These are phyloP conservation scores for Ophiostoma ulmi DNA, from an alignment of 2,329 filamentous ascomycete genomes.

Conservation along the genomic window DNA sequence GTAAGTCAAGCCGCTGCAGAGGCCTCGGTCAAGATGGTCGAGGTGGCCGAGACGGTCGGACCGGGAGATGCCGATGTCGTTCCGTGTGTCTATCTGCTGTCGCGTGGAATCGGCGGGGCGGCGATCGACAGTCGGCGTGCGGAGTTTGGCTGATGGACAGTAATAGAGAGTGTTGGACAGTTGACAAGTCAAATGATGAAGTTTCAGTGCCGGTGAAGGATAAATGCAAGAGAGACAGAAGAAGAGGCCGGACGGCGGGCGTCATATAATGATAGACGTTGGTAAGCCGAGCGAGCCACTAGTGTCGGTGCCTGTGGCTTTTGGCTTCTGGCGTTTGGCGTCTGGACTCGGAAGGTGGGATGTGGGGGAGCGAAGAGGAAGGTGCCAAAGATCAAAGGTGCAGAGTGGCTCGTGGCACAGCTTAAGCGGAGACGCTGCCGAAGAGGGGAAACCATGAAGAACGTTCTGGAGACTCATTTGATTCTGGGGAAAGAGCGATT, in stretches of 20 bases:
- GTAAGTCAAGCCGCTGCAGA: neutral
- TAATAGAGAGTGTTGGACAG: neutral
- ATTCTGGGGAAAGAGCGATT: slow-evolving; percentile 1
- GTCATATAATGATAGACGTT: slow-evolving; percentile 4
- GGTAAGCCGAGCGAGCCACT: neutral
- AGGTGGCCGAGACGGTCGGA: neutral
- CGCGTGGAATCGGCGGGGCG: slow-evolving; percentile 2
- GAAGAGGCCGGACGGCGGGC: neutral
- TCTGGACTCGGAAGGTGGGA: slow-evolving; percentile 4
- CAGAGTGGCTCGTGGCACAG: neutral
- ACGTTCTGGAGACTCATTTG: neutral
- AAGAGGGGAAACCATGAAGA: slow-evolving; percentile 10
- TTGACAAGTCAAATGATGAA: neutral
- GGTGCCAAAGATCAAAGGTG: neutral
- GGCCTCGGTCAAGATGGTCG: neutral
- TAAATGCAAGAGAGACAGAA: neutral
- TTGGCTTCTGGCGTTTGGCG: neutral
- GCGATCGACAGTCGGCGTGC: slow-evolving; percentile 2
- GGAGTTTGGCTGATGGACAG: neutral
- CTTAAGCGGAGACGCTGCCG: slow-evolving; percentile 10
- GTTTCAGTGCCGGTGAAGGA: neutral
- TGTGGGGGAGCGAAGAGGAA: slow-evolving; percentile 11
- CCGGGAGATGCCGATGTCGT: slow-evolving; percentile 3
- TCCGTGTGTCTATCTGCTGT: neutral
- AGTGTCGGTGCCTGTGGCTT: slow-evolving; percentile 4